Conservation (phyloP, 2,329 filamentous ascomycete species). For the Madurella mycetomatis region DNA sequence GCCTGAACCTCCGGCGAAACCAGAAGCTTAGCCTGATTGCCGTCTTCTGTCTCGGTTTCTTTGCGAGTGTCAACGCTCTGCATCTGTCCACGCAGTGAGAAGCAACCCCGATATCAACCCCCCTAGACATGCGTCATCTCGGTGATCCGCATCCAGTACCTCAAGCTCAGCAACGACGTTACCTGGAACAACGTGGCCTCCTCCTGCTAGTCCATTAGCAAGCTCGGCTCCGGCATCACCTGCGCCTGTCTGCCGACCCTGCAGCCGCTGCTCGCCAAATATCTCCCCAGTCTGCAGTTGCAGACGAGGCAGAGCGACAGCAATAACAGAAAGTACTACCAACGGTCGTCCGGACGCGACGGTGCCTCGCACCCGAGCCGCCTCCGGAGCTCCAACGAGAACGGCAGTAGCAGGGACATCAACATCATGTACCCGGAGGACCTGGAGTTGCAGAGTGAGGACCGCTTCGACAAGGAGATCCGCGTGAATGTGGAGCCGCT, state of each 20-base stretch:
- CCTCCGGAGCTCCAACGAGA: conserved; percentile 10
- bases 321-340: conserved; percentile 18
- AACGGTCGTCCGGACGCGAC: conserved; percentile 16
- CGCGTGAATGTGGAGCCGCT: not conserved
- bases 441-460: conserved; percentile 22
- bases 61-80: conserved; percentile 27
- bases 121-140: conserved; percentile 36
- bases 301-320: conserved; percentile 5
- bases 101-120: not conserved
- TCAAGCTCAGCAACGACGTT: conserved; percentile 32
- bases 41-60: conserved; percentile 38
- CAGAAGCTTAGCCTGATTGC: conserved; percentile 33
- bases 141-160: conserved; percentile 36
- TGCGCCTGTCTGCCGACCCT: conserved; percentile 37
- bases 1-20: conserved; percentile 31
- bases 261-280: conserved; percentile 21
- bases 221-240: conserved; percentile 34
- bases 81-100: not conserved
- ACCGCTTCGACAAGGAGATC: conserved; percentile 21
- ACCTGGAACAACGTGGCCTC: conserved; percentile 37
- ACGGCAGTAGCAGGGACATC: conserved; percentile 17
- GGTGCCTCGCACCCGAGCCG: conserved; percentile 6
- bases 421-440: conserved; percentile 25
- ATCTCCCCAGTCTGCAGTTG: conserved; percentile 17
- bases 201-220: conserved; percentile 35